Conservation (phyloP, 1,284 basidiomycete species). For the Trametes hirsuta region DNA sequence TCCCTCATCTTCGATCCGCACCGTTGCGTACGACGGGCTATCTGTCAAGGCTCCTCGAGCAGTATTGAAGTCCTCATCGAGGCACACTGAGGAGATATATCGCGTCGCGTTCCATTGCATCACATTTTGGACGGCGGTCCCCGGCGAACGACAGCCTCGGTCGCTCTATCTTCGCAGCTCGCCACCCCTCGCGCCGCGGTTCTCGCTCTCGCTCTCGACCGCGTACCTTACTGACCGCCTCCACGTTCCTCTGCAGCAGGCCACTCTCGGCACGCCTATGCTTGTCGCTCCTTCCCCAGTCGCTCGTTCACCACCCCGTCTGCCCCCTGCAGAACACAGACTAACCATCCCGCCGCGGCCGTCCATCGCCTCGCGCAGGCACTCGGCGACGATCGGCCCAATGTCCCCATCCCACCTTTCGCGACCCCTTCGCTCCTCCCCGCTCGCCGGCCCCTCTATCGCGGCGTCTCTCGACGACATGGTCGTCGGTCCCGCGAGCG, state of each 20-base stretch:
- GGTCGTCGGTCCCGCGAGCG: conserved; percentile 8
- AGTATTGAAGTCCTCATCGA: neutral
- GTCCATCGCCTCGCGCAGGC: conserved; percentile 17
- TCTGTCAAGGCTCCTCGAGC: neutral
- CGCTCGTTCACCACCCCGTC: conserved; percentile 10
- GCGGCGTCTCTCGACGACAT: conserved; percentile 26
- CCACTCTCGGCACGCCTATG: conserved; percentile 11
- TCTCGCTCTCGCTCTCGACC: neutral
- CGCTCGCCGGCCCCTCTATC: conserved; percentile 34
- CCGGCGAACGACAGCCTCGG: neutral
- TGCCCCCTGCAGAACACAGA: conserved; percentile 12
- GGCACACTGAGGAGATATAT: neutral
- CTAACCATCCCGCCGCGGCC: conserved; percentile 17
- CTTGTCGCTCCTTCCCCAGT: conserved; percentile 18
- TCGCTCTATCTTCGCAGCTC: neutral
- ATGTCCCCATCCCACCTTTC: conserved; percentile 20
- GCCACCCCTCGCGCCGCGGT: neutral
- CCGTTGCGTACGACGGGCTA: neutral
- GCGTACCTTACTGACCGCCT: conserved; percentile 2
- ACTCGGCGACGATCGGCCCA: conserved; percentile 19
- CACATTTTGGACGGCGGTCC: conserved; percentile 1
- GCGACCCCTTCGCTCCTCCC: conserved; percentile 33
- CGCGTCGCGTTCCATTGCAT: conserved; percentile 1
- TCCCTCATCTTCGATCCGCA: neutral
- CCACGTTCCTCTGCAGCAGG: neutral